Conservation (phyloP, 257 asterid species). For the Salvia splendens region DNA sequence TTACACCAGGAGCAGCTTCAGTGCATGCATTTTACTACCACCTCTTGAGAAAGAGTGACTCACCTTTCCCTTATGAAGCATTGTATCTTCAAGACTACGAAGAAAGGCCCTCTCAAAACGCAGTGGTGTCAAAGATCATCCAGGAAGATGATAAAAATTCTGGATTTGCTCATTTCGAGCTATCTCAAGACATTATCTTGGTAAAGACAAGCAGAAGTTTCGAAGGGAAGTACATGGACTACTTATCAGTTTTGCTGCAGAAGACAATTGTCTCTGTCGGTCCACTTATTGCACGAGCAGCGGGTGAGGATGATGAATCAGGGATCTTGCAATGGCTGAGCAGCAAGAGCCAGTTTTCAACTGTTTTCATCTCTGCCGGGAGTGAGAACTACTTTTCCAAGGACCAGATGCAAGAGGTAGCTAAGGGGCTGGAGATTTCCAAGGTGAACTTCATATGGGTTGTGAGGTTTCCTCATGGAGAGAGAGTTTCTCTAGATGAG, state of each 20-base stretch:
- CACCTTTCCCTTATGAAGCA: not conserved
- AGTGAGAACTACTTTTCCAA: slow-evolving; percentile 47
- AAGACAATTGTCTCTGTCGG: not conserved
- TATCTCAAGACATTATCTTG: slow-evolving; percentile 15
- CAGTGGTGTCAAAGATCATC: too few relatives aligned
- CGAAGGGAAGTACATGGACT: slow-evolving; percentile 25
- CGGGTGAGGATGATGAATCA: not conserved
- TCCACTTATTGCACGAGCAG: not conserved
- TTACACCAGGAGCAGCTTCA: not conserved
- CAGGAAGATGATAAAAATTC: not conserved
- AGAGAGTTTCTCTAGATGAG: slow-evolving; percentile 14
- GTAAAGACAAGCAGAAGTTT: not conserved
- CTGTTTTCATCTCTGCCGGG: slow-evolving; percentile 48
- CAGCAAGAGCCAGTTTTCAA: slow-evolving; percentile 32
- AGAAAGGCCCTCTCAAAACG: too few relatives aligned
- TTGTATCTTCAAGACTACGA: not conserved
- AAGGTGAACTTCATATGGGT: slow-evolving; percentile 52
- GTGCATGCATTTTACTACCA: not conserved
- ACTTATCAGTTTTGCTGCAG: not conserved
- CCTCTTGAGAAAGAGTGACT: not conserved
- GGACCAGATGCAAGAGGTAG: slow-evolving; percentile 41
- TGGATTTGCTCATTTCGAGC: not conserved
- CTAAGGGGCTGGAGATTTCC: slow-evolving; percentile 43
- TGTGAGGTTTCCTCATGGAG: slow-evolving; percentile 34
- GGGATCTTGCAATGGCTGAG: slow-evolving; percentile 42